Evolutionary conservation across 2,329 filamentous ascomycete species (phyloP).

Genomic region (Rhynchosporium secalis): DNA sequence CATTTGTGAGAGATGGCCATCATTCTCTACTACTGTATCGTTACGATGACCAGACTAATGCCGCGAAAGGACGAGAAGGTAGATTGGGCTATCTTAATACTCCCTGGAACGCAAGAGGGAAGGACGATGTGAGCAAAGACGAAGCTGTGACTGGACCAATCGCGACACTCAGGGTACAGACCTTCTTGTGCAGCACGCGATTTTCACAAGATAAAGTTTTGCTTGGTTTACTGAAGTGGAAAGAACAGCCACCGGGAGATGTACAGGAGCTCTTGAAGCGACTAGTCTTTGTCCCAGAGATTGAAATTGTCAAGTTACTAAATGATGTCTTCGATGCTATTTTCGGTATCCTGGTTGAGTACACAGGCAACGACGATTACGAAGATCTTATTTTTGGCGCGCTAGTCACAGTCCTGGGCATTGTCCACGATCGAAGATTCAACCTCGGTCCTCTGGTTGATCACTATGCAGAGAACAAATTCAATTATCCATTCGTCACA

Average conservation of each 20-base stretch:
- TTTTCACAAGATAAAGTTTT: constrained; percentile 92
- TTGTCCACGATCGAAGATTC: constrained; percentile 92
- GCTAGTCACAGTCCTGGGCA: constrained; percentile 84
- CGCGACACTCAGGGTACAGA: constrained; percentile 75
- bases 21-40: constrained; percentile 84
- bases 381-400: constrained; percentile 92
- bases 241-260: constrained; percentile 68
- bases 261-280: constrained; percentile 75
- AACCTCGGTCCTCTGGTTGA: constrained; percentile 89
- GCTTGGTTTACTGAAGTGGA: constrained; percentile 83
- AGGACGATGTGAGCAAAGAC: constrained; percentile 68
- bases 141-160: constrained; percentile 74
- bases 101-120: constrained; percentile 72
- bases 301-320: constrained; percentile 93
- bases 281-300: constrained; percentile 91
- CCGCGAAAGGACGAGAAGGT: constrained; percentile 59
- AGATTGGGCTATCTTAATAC: constrained; percentile 85
- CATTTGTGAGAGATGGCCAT: constrained; percentile 82
- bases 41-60: constrained; percentile 87
- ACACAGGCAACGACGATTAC: constrained; percentile 87
- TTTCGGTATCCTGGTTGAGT: constrained; percentile 87
- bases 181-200: constrained; percentile 89
- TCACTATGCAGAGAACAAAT: constrained; percentile 82
- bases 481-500: constrained; percentile 91
- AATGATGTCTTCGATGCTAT: constrained; percentile 87